Base-by-base conservation (phyloP, 441 rosid genomes). In the Jatropha podagrica region DNA sequence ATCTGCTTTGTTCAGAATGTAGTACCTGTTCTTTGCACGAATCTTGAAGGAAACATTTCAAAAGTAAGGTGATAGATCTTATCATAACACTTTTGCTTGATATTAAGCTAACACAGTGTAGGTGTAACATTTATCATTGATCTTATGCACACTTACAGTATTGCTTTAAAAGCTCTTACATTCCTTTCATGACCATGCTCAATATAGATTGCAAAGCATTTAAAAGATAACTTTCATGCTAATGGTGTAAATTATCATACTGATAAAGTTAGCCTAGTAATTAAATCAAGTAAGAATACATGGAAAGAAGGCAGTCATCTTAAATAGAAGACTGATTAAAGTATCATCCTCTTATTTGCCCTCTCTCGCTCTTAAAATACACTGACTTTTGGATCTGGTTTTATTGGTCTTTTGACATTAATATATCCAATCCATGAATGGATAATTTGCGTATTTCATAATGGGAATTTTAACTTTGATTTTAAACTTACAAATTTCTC, bases 11-110 rank as follows among this genome's bases (percentile, higher is more conserved):
- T 78, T 65, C 93, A 95, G 98, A 95, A 95, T 83, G 96, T 93
- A 48, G 99, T 93, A 18, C 98, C 99, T 1, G 94, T 95, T 87
- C 85, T 92, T 75, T 95, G 98, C 83, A 88, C 96, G 26, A 91
- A 92, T 85, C 93, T 93, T 76, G 99, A 95, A 87, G 99, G 99
- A 86, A 84, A 95, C 87, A 81, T 95, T 82, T 89, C 95, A 74
- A 93, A 88, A 93, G 97, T 91, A 88, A 92, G 97, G 97, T 92
- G 91, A 85, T 75, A 72, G 68, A 77, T 78, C 85, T 73, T 74
- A 79, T 65, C 79, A 60, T 75, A 56, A 38, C 61, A 7, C 32
- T 62, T 73, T 20, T 74, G 13, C 48, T 74, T 23, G 15, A 15
- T 65, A 63, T 68, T 55, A 23, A 42, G 23, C 27, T 48, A 13